Base-by-base conservation (phyloP, 2,329 filamentous ascomycete species). In the Paraphaeosphaeria minitans region DNA sequence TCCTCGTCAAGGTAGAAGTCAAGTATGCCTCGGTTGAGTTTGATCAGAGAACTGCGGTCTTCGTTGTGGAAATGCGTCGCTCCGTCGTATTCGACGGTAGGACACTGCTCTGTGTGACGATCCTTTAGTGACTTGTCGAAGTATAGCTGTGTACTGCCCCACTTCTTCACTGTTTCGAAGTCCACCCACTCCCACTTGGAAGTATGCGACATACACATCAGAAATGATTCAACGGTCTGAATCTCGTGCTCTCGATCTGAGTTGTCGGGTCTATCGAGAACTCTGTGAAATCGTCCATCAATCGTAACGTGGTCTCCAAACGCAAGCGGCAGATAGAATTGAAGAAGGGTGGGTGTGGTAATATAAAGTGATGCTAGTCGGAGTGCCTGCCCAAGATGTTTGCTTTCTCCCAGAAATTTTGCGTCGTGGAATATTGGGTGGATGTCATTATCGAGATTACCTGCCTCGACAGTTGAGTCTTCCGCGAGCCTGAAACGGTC, bases 331-430 rank as follows among this genome's bases (percentile, higher is more conserved):
- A 75, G 60, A 45, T 74, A 76, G 55, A 74, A 76, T 37, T 64
- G 60, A 5, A 76, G 62, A 19, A 71, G 56, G 12, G 66, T 62
- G 21, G 73, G 68, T 24, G 70, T 57, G 8, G 64, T 50, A n/a
- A 76, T 61, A 43, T 74, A 74, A 24, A 72, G 70, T 3, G 74
- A 75, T 21, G 73, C 74, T 14, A 76, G 63, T 22, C 62, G 70
- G 29, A 76, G 65, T 50, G 65, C 61, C 41, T 69, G 70, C 8
- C 62, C 55, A 47, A 73, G 52, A 10, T 61, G 60, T 22, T 52
- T 47, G 41, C 62, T 41, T 12, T 53, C 42, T 21, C 67, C 55
- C 13, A 66, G 55, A 41, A 65, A 70, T 22, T 37, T 4, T 10
- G 43, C 1, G 14, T 29, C 19, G 14, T 55, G 57, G 41, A 76